Evolutionary conservation across 805 yeast genomes (phyloP).

Genomic region (Saccharomyces cerevisiae): DNA sequence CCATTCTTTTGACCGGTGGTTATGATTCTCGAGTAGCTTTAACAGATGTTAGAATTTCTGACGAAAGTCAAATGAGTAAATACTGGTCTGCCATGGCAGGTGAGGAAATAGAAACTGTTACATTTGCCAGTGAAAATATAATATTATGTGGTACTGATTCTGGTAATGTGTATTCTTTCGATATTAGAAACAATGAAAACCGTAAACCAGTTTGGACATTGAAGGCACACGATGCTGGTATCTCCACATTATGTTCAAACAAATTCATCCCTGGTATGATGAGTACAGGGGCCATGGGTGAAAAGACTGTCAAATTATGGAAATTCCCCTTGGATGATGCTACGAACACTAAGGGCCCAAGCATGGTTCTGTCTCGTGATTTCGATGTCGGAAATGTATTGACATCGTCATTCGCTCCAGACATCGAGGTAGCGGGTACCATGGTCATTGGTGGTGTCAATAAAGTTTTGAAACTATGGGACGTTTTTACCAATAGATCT

Average conservation of each 20-base stretch:
- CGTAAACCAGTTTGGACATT: constrained; percentile 81
- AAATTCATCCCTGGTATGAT: constrained; percentile 59
- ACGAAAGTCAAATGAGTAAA: constrained; percentile 50
- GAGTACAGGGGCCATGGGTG: constrained; percentile 87
- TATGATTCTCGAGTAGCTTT: constrained; percentile 78
- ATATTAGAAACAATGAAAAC: constrained; percentile 53
- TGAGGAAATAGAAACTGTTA: constrained; percentile 78
- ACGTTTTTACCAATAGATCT: constrained; percentile 70
- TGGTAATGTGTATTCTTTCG: constrained; percentile 85
- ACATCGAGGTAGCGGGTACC: constrained; percentile 76
- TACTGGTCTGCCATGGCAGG: constrained; percentile 53
- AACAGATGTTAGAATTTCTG: constrained; percentile 75
- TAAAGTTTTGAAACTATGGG: constrained; percentile 87
- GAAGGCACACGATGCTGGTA: constrained; percentile 94
- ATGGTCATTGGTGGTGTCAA: constrained; percentile 80
- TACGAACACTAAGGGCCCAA: constrained; percentile 44
- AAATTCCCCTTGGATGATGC: constrained; percentile 43
- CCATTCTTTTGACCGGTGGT: constrained; percentile 80
- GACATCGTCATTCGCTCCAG: constrained; percentile 75
- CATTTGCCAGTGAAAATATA: constrained; percentile 53
- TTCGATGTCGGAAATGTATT: constrained; percentile 91
- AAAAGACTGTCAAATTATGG: constrained; percentile 82
- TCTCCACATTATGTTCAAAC: constrained; percentile 72
- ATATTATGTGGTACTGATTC: constrained; percentile 87
- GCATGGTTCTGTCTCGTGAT: constrained; percentile 85